Percentiles rank a stretch among this genome's conserved stretches.
These are phyloP conservation scores for Bothriochloa decipiens DNA, from an alignment of 176 grass and related monocot genomes.

Conservation along the genomic window DNA sequence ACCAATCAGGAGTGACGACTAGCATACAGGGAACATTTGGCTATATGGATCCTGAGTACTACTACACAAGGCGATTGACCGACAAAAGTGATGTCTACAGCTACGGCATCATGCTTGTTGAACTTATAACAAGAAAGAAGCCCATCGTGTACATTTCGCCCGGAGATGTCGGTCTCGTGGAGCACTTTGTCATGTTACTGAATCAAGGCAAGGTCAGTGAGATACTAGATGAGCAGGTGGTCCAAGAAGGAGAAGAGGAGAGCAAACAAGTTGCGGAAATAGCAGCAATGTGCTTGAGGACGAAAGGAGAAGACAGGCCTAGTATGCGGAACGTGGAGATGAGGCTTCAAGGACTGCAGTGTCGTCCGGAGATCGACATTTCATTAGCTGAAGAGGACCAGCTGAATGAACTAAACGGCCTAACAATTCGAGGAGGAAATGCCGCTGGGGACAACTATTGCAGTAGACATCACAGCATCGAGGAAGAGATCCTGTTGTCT, in stretches of 20 bases:
- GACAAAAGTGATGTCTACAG: slow-evolving; percentile 77
- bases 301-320: slow-evolving; percentile 45
- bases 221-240: slow-evolving; percentile 38
- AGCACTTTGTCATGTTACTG: slow-evolving; percentile 22
- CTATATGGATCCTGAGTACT: slow-evolving; percentile 58
- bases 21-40: slow-evolving; percentile 65
- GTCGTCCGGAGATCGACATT: not conserved
- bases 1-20: slow-evolving; percentile 46
- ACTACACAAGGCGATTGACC: slow-evolving; percentile 40
- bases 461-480: slow-evolving; percentile 47
- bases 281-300: slow-evolving; percentile 47
- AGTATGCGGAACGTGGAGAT: slow-evolving; percentile 41
- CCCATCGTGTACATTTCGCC: not conserved
- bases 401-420: not conserved
- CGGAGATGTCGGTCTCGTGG: slow-evolving; percentile 7
- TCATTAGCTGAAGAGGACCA: not conserved
- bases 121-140: slow-evolving; percentile 55
- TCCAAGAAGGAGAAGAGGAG: slow-evolving; percentile 16
- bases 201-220: slow-evolving; percentile 13
- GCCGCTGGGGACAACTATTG: not conserved
- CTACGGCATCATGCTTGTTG: slow-evolving; percentile 64
- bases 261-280: slow-evolving; percentile 28
- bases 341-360: slow-evolving; percentile 34
- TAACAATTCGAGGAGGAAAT: not conserved
- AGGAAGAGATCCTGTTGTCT: slow-evolving; percentile 50